Base-by-base conservation (phyloP, 805 yeast genomes). In the Nakazawaea molendinolei region DNA sequence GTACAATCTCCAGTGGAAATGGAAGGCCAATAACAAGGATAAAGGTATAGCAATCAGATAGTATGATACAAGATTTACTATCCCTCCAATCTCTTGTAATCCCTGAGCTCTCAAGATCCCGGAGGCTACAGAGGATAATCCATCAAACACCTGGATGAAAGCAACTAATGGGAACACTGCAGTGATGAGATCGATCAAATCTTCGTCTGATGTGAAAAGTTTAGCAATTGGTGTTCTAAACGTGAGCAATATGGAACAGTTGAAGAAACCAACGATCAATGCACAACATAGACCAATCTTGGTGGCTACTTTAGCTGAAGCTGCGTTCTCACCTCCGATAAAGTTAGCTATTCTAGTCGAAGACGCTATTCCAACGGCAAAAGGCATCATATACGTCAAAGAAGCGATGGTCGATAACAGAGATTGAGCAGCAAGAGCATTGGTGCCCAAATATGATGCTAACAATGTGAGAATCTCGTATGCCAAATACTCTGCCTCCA, bases 91-190 rank as follows among this genome's bases (percentile, higher is more conserved):
- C 33, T 67, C 70, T 53, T 85, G 95, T 31, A 77, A 60, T 0
- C 90, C 95, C 52, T 80, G 79, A 2, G 89, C 87, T 41, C 95
- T 61, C 40, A 85, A 58, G 23, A 80, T 68, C 1, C 89, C 92
- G 28, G 81, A 76, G 3, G 86, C 77, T 13, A 82, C 76, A 29
- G 80, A 74, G 12, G 84, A 80, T 13, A 81, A 51, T 3, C 86
- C 79, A 53, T 85, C 95, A 39, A 74, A 69, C 2, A 84, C 55
- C 45, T 81, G 86, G 45, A 79, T 71, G 2, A 77, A 44, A 1
- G 87, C 74, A 18, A 83, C 71, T 31, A 77, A 61, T 2, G 90
- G 87, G 49, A 82, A 69, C 14, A 80, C 59, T 7, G 57, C 51
- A 2, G 67, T 65, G n/a, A 81, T 74, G 41, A 74, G 50, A 1